A percentile compares a stretch with the other conserved stretches of the same genome.
phyloP scores from a whole-genome alignment of 495 filamentous ascomycete species.

The Margaritispora aquatica region DNA sequence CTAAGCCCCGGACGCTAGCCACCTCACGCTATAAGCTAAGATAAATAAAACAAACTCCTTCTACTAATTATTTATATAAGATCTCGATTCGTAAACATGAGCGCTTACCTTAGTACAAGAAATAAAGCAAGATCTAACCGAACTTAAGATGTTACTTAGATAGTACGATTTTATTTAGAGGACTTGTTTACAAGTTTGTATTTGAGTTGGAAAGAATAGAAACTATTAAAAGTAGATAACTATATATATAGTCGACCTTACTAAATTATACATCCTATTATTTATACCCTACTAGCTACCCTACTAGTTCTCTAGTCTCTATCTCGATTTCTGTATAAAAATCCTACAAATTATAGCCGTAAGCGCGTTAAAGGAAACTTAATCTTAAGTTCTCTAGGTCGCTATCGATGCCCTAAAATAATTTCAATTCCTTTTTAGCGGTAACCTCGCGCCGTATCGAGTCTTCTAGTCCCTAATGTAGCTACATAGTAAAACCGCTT shows the following conservation, averaged over 20 bases:
- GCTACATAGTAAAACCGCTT: slow-evolving; percentile 9
- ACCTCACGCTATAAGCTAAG: no score
- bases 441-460: slow-evolving; percentile 6
- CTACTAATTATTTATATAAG: neutral
- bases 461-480: slow-evolving; percentile 8
- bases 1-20: neutral
- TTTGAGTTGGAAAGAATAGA: no score
- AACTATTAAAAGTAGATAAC: no score
- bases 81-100: neutral
- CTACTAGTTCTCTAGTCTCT: neutral
- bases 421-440: slow-evolving; percentile 10
- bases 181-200: no score
- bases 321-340: neutral
- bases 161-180: no score
- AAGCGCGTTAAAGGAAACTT: neutral
- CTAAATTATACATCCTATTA: no score
- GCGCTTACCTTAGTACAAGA: no score
- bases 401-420: slow-evolving; percentile 11
- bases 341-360: neutral
- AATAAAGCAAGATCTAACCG: no score
- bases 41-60: no score
- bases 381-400: neutral
- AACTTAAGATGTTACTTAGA: no score
- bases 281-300: neutral
- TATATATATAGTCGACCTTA: no score